Evolutionary conservation across 2,329 filamentous ascomycete species (phyloP), one percentile per base, ranked within the genome.

Genomic region (Sporothrix curviconia): DNA sequence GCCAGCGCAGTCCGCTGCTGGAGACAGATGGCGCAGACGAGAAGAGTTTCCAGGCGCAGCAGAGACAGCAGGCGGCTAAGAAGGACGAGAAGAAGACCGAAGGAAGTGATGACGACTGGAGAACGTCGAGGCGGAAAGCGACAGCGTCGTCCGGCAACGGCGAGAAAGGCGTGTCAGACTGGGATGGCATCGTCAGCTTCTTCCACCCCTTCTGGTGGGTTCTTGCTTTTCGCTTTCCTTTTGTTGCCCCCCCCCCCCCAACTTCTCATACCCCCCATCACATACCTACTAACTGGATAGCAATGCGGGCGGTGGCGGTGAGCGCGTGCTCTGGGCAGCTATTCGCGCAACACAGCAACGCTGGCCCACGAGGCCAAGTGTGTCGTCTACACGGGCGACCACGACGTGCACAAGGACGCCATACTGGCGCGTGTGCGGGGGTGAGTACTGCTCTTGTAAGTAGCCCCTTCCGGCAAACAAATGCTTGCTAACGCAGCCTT

Each of bases 141-240:
- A 52, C 61, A 2, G 69, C 65, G 7, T 67, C 66, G 14, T 65
- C 76, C 69, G 61, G 71, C 70, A 66, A 68, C 59, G 68, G 68
- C 47, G 69, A 72, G 56, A 72, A 72, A 56, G 72, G 69, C 11
- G 76, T 79, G 59, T 76, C 80, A 63, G 79, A 87, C 46, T 96
- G 89, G 89, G 78, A 85, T 61, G 92, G 92, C 32, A 84, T 96
- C 55, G 83, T 97, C 61, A 94, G 90, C 47, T 97, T 99, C 79
- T 96, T 99, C 69, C 94, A 99, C 71, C 94, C 94, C 1, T 99
- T 96, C 71, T 97, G 94, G 89, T 92, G 76, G 62, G 80, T 52
- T 28, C 8, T 36, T 9, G 17, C 49, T 24, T n/a, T 28, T 22
- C 14, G n/a, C n/a, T n/a, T n/a, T n/a, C n/a, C n/a, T n/a, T n/a